Evolutionary conservation across 306 rosid species (phyloP), one percentile per base, ranked within the genome.

Genomic region (Canavalia ensiformis): DNA sequence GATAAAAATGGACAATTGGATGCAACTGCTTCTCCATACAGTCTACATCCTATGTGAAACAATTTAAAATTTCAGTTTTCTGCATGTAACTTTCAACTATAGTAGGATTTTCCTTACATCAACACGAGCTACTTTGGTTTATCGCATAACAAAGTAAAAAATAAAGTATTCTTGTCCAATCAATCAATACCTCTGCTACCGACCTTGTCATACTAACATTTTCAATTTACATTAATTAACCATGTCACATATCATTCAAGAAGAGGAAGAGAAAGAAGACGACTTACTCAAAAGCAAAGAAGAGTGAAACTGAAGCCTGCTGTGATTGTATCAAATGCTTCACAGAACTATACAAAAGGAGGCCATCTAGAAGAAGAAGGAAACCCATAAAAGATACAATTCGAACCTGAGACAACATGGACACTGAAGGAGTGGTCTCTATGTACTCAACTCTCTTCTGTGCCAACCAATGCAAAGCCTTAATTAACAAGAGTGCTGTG

Each of bases 381-480:
- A 96, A 93, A 8, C 93, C 97, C 88, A 96, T 89, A 81, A 96
- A 96, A 76, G 98, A 93, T 42, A 96, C 98, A 51, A 96, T 96
- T 79, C 99, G 91, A 67, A 96, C 56, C 73, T 96, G 99, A 54
- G 98, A 92, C 75, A 92, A 45, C 58, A 54, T 85, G 44, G 99
- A 86, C n/a, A 93, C 97, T 0, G 99, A 75, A 31, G 99, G 99
- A 83, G 99, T 93, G 65, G 99, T 96, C 88, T 96, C 99, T 8
- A 96, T 92, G 85, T 96, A 96, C 88, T 96, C 99, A 2, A 96
- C 98, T 79, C 99, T 90, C 88, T 96, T 96, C 80, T 96, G 99
- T 68, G 94, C 99, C 88, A 96, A 84, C 99, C 99, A 96, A 86
- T 93, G 99, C 89, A 96, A 76, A 56, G 98, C 97, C 90, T 96